These are phyloP conservation scores for Aegilops tauschii DNA, from an alignment of 176 grass and related monocot species.

Conservation along the genomic window DNA sequence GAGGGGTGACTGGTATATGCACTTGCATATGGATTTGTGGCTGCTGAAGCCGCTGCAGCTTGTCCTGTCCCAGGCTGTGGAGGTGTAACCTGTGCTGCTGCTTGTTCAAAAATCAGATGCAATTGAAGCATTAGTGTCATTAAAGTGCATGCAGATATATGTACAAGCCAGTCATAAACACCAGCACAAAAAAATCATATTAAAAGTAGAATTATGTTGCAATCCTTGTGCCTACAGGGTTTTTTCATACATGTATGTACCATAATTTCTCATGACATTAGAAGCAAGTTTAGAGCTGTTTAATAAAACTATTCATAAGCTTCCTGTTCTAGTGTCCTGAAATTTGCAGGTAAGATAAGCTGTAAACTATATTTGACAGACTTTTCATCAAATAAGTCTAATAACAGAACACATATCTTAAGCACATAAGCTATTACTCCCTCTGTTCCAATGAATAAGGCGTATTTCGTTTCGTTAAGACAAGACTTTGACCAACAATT, in stretches of 20 bases:
- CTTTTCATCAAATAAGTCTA: background rate
- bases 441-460: too few relatives aligned
- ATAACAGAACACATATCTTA: background rate
- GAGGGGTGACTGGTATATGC: conserved; percentile 42
- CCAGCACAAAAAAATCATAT: background rate
- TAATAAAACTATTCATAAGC: background rate
- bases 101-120: background rate
- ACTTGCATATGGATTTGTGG: conserved; percentile 48
- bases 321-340: background rate
- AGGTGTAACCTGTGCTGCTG: conserved; percentile 32
- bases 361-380: background rate
- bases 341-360: background rate
- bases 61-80: conserved; percentile 42
- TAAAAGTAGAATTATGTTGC: background rate
- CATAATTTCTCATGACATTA: background rate
- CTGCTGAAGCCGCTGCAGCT: conserved; percentile 27
- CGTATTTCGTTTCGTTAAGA: too few relatives aligned
- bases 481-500: too few relatives aligned
- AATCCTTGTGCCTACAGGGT: background rate
- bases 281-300: background rate
- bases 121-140: conserved; percentile 26
- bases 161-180: background rate
- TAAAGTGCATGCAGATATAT: background rate
- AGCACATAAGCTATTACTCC: background rate
- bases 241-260: background rate